Evolutionary conservation across 768 basidiomycete species (phyloP), one percentile per base, ranked within the genome.

Genomic region (Mrakia blollopis): DNA sequence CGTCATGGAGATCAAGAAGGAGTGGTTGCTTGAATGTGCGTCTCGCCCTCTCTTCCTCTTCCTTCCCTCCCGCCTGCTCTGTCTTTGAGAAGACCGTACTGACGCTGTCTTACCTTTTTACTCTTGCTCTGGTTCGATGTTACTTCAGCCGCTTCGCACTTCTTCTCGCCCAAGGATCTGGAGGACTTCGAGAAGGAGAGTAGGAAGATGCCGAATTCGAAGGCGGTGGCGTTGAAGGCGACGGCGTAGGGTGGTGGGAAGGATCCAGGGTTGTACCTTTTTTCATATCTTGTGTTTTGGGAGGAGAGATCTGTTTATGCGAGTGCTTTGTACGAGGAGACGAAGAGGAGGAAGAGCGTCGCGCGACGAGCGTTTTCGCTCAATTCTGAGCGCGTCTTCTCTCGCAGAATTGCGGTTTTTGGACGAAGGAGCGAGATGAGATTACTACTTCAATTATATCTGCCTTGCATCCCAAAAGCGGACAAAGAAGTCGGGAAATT

Each of bases 1-100:
- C 87, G 88, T 94, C 54, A 98, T 98, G 94, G 97, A 98, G 81
- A 98, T 98, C 82, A 98, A 98, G 83, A 92, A 96, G 6, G 82
- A 89, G 35, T 98, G 97, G 97, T 83, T 98, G 44, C 83, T 97
- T 61, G 96, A 98, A 87, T 91, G 92, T 90, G 74, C 74, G 89
- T 85, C n/a, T 37, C 60, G 37, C 11, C 28, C 13, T 3, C 5
- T 52, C 62, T 28, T 10, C 28, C 32, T 21, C 52, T 54, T 60
- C 18, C 47, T 14, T 41, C 69, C 68, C n/a, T n/a, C 69, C 28
- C 9, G 10, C 28, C 57, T 28, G n/a, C n/a, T n/a, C n/a, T n/a
- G n/a, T n/a, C n/a, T n/a, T n/a, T n/a, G 18, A n/a, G 25, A 54
- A 41, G 6, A 1, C 25, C 16, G 32, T 44, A 44, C 1, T 14